These are phyloP conservation scores for Rossbeevera mucosa DNA, from an alignment of 768 basidiomycete genomes.

Conservation along the genomic window DNA sequence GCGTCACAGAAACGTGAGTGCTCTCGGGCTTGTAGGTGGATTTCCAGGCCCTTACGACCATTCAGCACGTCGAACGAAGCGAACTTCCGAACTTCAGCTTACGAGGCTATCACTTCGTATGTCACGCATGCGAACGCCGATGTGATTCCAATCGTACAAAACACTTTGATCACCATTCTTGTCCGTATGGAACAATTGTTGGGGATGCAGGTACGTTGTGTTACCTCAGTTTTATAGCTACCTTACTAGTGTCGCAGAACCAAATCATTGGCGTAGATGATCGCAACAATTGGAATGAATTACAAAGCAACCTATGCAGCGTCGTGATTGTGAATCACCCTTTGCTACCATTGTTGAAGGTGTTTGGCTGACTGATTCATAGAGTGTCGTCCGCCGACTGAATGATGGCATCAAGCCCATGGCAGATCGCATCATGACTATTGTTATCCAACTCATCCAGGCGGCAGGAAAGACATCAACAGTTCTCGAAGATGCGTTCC, in stretches of 20 bases:
- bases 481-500: constrained; percentile 93
- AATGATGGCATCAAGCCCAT: constrained; percentile 78
- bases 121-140: constrained; percentile 77
- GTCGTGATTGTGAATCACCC: constrained; percentile 68
- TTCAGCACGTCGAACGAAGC: constrained; percentile 76
- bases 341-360: not conserved
- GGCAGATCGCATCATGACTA: constrained; percentile 93
- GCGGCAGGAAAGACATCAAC: constrained; percentile 91
- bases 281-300: constrained; percentile 97
- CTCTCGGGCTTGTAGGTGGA: not conserved
- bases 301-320: constrained; percentile 92
- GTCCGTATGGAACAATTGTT: constrained; percentile 87
- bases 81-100: constrained; percentile 92
- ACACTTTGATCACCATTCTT: constrained; percentile 77
- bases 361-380: constrained; percentile 9
- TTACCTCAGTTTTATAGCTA: not conserved
- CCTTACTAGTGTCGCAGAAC: constrained; percentile 44
- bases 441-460: constrained; percentile 78
- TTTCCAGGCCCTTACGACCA: constrained; percentile 9
- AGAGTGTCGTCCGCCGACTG: constrained; percentile 86
- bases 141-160: constrained; percentile 75
- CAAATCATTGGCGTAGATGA: constrained; percentile 95
- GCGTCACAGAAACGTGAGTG: constrained; percentile 80
- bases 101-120: constrained; percentile 90
- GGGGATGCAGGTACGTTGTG: constrained; percentile 63